phyloP scores from a whole-genome alignment of 192 early-diverging fungal genomes.

The Mortierella hygrophila region DNA sequence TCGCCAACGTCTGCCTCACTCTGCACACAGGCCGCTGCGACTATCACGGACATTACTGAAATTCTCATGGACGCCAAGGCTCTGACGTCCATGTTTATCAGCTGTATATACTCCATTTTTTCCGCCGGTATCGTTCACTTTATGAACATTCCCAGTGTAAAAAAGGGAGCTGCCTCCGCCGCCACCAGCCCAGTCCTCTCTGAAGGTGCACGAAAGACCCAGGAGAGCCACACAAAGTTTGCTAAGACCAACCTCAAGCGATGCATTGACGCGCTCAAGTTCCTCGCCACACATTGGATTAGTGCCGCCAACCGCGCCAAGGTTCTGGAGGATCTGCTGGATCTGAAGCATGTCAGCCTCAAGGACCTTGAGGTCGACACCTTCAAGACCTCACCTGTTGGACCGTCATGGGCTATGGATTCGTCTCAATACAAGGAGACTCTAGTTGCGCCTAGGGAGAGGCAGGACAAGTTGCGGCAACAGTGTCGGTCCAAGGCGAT shows the following conservation, averaged over 20 bases:
- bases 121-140: conserved; percentile 57
- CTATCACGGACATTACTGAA: conserved; percentile 55
- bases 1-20: conserved; percentile 48
- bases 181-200: conserved; percentile 7
- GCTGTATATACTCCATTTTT: conserved; percentile 56
- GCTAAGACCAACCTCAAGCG: conserved; percentile 50
- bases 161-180: conserved; percentile 10
- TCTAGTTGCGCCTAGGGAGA: conserved; percentile 21
- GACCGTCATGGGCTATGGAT: conserved; percentile 39
- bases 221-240: conserved; percentile 1
- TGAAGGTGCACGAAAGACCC: neutral
- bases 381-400: conserved; percentile 30
- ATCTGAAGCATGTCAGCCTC: conserved; percentile 53
- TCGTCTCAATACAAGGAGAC: conserved; percentile 3
- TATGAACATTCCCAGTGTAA: conserved; percentile 52
- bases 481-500: conserved; percentile 51
- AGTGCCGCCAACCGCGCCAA: conserved; percentile 47
- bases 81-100: conserved; percentile 41
- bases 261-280: conserved; percentile 53
- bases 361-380: conserved; percentile 44
- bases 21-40: conserved; percentile 52
- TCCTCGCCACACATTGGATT: conserved; percentile 43
- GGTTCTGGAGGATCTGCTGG: conserved; percentile 47
- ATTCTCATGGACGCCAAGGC: conserved; percentile 43
- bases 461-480: conserved; percentile 37